These are phyloP conservation scores for Heimioporus sp. DNA, from an alignment of 768 basidiomycete species.

Conservation along the genomic window DNA sequence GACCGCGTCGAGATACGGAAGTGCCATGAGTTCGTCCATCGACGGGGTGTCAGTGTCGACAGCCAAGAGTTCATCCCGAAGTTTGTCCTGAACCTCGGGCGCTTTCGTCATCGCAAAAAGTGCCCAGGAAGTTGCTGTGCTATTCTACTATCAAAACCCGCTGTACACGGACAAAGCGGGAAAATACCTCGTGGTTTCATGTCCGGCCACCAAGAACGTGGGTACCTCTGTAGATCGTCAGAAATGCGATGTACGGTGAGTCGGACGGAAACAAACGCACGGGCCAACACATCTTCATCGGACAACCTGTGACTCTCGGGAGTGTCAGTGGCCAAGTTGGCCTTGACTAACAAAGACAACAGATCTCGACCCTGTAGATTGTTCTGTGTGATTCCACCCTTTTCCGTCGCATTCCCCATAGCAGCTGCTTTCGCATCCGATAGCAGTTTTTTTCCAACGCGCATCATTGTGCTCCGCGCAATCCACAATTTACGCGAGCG, in stretches of 20 bases:
- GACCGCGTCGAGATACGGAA: constrained; percentile 70
- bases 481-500: constrained; percentile 2
- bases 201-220: constrained; percentile 59
- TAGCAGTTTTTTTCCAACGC: constrained; percentile 50
- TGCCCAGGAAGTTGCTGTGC: constrained; percentile 53
- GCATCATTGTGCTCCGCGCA: constrained; percentile 42
- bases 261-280: constrained; percentile 30
- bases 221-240: constrained; percentile 45
- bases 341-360: constrained; percentile 31
- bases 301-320: constrained; percentile 53
- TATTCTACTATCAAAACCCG: neutral
- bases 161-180: no score
- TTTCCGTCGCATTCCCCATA: constrained; percentile 15
- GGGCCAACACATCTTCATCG: constrained; percentile 60
- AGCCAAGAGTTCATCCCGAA: constrained; percentile 55
- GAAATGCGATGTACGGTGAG: no score
- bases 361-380: constrained; percentile 49
- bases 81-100: constrained; percentile 47
- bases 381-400: constrained; percentile 33
- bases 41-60: constrained; percentile 55
- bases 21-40: constrained; percentile 65
- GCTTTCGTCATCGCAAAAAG: constrained; percentile 52
- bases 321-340: constrained; percentile 63
- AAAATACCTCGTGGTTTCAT: constrained; percentile 52
- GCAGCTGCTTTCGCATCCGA: constrained; percentile 46